Base-by-base conservation (phyloP, 1,284 basidiomycete species). In the Pterulicium gracile region DNA sequence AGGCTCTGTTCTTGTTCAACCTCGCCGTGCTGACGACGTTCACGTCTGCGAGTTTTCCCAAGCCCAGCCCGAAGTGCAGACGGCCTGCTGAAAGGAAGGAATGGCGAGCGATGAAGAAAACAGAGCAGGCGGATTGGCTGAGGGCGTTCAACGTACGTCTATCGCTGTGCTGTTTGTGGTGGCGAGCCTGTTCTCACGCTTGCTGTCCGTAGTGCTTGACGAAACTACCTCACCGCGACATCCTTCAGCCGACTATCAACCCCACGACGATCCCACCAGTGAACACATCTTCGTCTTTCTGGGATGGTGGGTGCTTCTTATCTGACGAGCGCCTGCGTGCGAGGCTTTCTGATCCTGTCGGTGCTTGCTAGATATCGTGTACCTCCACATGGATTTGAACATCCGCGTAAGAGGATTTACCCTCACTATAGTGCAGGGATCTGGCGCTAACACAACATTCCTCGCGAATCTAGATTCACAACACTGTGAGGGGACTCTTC, bases 391-490 rank as follows among this genome's bases (percentile, higher is more conserved):
- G 47, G 47, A 48, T 24, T 32, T 48, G 24, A 48, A 48, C 43
- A 7, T n/a, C 23, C 20, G n/a, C 15, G 19, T 22, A 5, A 13
- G 19, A 24, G 4, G 10, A 10, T 19, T 43, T 43, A 4, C n/a
- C 36, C 36, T 15, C 36, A 32, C 27, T n/a, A 32, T 32, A 32
- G 27, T 32, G n/a, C n/a, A n/a, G 7, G 10, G 42, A 7, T 17
- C 4, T 39, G 5, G n/a, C 7, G 36, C 5, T 5, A 10, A 10
- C n/a, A 39, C 15, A 39, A 39, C 7, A 18, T 39, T n/a, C n/a
- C n/a, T 39, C 4, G 15, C 15, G 19, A 18, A 39, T 39, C 14
- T 17, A 61, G 60, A 61, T 63, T n/a, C 62, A 64, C 42, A 55
- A 51, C 23, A 63, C 60, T 12, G n/a, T n/a, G n/a, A n/a, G n/a